Percentiles rank a stretch among this genome's conserved stretches.
Evolutionary conservation across 73 alveolate species (phyloP).

Genomic region (Effrenium voratum): DNA sequence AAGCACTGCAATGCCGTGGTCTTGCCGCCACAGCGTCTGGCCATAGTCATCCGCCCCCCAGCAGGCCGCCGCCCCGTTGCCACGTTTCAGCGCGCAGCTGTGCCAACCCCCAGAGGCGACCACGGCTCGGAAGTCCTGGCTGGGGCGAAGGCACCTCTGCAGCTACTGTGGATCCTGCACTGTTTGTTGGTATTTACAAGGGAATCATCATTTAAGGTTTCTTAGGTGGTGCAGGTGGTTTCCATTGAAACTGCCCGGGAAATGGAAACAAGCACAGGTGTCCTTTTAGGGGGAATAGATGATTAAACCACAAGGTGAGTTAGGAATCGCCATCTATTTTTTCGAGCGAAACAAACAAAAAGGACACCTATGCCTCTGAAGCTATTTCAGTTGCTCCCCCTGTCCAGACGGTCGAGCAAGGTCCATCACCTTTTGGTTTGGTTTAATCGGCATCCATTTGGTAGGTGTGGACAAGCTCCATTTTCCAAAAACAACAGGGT

Average conservation of each 20-base stretch:
- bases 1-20: too few species aligned
- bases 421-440: background rate
- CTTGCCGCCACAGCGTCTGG: constrained; percentile 32
- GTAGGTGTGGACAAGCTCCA: background rate
- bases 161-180: too few species aligned
- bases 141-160: too few species aligned
- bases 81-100: constrained; percentile 22
- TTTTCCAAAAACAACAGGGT: background rate
- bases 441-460: background rate
- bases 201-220: too few species aligned
- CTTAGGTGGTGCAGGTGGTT: too few species aligned
- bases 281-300: too few species aligned
- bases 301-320: too few species aligned
- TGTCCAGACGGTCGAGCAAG: background rate
- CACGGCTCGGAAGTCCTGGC: background rate
- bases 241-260: too few species aligned
- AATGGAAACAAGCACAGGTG: too few species aligned
- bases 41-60: constrained; percentile 56
- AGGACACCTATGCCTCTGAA: background rate
- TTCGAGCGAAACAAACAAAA: background rate
- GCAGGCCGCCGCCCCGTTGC: background rate
- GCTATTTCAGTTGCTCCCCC: background rate
- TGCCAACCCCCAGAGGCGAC: constrained; percentile 57
- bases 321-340: background rate
- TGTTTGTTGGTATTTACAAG: too few species aligned